Base-by-base conservation (phyloP, 1,284 basidiomycete species). In the Austroboletus rostrupii region DNA sequence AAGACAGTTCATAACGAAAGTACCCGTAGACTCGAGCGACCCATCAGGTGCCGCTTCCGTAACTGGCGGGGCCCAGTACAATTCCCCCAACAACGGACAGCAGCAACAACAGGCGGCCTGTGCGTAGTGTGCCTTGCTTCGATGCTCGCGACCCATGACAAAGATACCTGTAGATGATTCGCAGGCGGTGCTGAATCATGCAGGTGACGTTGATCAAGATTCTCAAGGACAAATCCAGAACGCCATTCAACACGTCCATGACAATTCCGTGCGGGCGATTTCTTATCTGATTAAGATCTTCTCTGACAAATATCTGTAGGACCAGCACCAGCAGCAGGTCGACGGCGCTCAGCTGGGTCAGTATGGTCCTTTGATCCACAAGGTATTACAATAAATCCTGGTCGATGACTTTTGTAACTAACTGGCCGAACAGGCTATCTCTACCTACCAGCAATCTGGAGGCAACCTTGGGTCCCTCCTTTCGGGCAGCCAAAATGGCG, bases 31-130 rank as follows among this genome's bases (percentile, higher is more conserved):
- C n/a, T n/a, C n/a, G n/a, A n/a, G n/a, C 61, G 63, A 88, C 62
- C 68, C 82, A 17, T 50, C 20, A 67, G 62, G 52, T 32, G 44
- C 54, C 21, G 53, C 51, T 47, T 47, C 33, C 37, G 79, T 74
- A 73, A 81, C 82, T 11, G 83, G 84, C 14, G 84, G 85, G 3
- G 70, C 76, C 2, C 77, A 85, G 59, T 80, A 75, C 61, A 85
- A 84, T 55, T 64, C 73, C 19, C 77, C 79, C 23, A 66, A 80
- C 52, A 65, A 79, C 37, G 47, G 57, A 72, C 83, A 3, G 0
- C 54, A 61, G 40, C 56, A 53, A 17, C 33, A 50, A 19, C 64
- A 53, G 33, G 65, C 69, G 10, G 52, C 69, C 12, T 62, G 72
- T 77, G 51, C 57, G 70, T 67, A 38, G 2, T 38, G 6, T 2